Evolutionary conservation across 2,329 filamentous ascomycete genomes (phyloP), one percentile per base, ranked within the genome.

Genomic region (Pyricularia sp.): DNA sequence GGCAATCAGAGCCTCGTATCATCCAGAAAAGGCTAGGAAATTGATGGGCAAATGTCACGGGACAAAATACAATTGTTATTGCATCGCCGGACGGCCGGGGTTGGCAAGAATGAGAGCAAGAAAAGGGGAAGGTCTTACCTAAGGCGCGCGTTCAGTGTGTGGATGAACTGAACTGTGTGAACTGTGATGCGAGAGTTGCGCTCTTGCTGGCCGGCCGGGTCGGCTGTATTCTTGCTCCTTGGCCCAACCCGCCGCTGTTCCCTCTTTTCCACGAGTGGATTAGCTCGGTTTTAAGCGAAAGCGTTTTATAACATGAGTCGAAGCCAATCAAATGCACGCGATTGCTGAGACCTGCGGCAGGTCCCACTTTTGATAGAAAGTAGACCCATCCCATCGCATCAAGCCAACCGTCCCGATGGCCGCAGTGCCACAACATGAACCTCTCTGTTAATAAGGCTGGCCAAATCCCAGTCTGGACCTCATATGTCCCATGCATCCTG

Each of bases 71-170:
- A 28, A 72, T 72, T 68, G 70, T 68, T 67, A 71, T 71, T 72
- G 67, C 74, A 75, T 74, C 74, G 75, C 72, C 70, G 71, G 17
- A 71, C 59, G 26, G 59, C 14, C 26, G 25, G 26, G 59, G 59
- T 26, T 28, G 70, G 73, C 73, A 71, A 75, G 71, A 73, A 75
- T 73, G 74, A 73, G 72, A 66, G 70, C 71, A 73, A 68, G 70
- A 74, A 55, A 64, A 17, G 50, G 42, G 73, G 72, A 69, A 72
- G 72, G 75, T 77, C 76, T 77, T 76, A 78, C 76, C 76, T 78
- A 77, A 75, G 75, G 74, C 71, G 73, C 71, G 71, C 26, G 25
- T 55, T 63, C 59, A 28, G 59, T 63, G 59, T 73, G 68, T 70
- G 71, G 65, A 69, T 68, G 70, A 64, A 70, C 69, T 71, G 71